These are phyloP conservation scores for Crepidotus variabilis DNA, from an alignment of 768 basidiomycete species.

Conservation along the genomic window DNA sequence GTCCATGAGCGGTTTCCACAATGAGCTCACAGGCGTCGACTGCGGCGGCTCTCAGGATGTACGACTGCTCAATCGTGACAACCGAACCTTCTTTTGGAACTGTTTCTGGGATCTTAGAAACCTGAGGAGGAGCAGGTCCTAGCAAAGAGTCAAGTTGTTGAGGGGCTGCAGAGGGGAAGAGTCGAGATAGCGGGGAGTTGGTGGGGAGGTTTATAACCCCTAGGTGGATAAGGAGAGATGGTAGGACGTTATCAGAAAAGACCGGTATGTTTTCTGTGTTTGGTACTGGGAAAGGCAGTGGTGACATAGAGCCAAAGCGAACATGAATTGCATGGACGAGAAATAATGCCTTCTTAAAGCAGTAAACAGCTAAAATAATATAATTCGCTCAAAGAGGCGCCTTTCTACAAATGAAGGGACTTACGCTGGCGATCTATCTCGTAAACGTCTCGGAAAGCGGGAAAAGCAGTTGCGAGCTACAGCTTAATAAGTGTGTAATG, in stretches of 20 bases:
- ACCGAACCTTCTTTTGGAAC: constrained; percentile 42
- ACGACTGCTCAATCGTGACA: constrained; percentile 60
- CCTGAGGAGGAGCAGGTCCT: constrained; percentile 12
- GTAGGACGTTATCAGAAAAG: constrained; percentile 80
- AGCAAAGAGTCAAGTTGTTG: constrained; percentile 39
- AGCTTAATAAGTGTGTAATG: neutral
- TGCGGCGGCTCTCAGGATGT: constrained; percentile 72
- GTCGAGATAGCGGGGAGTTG: constrained; percentile 34
- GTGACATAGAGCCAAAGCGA: constrained; percentile 57
- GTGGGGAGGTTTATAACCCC: constrained; percentile 68
- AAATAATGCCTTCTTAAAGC: constrained; percentile 89
- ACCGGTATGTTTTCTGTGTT: constrained; percentile 55
- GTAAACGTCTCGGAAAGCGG: constrained; percentile 79
- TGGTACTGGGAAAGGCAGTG: constrained; percentile 60
- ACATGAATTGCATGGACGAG: constrained; percentile 65
- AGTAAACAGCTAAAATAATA: constrained; percentile 60
- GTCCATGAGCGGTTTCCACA: constrained; percentile 44
- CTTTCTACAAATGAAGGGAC: constrained; percentile 19
- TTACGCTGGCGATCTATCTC: constrained; percentile 60
- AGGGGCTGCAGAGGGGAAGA: constrained; percentile 48
- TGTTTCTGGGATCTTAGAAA: constrained; percentile 8
- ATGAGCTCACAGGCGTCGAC: constrained; percentile 77
- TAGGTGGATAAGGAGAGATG: constrained; percentile 76
- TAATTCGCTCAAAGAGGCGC: constrained; percentile 4
- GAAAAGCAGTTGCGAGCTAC: constrained; percentile 73